A percentile compares a stretch with the other conserved stretches of the same genome.
Conservation (phyloP, 164 flowering plant species). For the Brasenia schreberi region DNA sequence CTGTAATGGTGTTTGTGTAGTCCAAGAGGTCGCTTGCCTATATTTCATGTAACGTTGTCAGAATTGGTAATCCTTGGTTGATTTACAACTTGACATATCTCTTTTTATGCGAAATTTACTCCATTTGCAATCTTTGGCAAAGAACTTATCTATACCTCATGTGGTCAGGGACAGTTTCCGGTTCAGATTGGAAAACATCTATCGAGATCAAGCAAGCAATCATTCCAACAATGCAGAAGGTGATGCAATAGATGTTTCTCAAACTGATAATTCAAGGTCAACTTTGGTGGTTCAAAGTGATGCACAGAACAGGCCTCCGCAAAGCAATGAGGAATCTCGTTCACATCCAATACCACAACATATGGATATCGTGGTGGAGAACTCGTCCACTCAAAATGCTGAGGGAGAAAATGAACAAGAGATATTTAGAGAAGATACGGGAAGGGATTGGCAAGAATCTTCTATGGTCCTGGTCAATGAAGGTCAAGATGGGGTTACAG, state of each 20-base stretch:
- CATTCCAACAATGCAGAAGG: constrained; percentile 35
- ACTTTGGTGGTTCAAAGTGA: constrained; percentile 26
- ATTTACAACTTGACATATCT: no score
- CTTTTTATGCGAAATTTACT: no score
- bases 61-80: no score
- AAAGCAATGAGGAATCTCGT: constrained; percentile 25
- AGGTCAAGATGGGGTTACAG: constrained; percentile 34
- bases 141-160: background rate
- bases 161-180: constrained; percentile 77
- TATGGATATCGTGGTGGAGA: constrained; percentile 15
- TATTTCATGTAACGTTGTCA: no score
- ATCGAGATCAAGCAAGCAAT: constrained; percentile 75
- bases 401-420: constrained; percentile 37
- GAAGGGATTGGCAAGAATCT: constrained; percentile 39
- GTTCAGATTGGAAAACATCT: constrained; percentile 69
- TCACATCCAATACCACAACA: constrained; percentile 17
- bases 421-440: constrained; percentile 30
- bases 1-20: no score
- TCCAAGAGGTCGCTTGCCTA: no score
- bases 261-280: constrained; percentile 23
- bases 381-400: constrained; percentile 17
- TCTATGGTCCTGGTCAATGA: constrained; percentile 17
- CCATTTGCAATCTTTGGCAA: no score
- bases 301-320: constrained; percentile 23
- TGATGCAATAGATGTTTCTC: constrained; percentile 23